Evolutionary conservation across 2,329 filamentous ascomycete species (phyloP).

Genomic region (Daldinia sp.): DNA sequence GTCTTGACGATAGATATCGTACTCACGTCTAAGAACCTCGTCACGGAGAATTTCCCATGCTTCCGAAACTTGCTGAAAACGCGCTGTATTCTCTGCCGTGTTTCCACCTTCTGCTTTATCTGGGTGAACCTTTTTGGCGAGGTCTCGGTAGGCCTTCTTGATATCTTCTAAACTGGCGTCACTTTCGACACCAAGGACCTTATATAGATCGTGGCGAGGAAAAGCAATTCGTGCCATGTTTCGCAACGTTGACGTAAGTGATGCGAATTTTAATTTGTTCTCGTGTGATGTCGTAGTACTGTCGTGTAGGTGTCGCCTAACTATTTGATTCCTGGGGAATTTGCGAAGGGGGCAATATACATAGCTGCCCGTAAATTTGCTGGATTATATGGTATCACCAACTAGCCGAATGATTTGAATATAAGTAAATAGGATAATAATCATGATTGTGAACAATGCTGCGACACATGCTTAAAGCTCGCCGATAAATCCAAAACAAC

Average conservation of each 20-base stretch:
- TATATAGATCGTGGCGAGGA: constrained; percentile 27
- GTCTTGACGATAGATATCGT: constrained; percentile 13
- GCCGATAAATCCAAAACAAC: background rate
- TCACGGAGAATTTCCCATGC: constrained; percentile 29
- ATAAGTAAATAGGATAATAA: background rate
- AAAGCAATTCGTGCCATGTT: constrained; percentile 22
- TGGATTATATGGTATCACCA: background rate
- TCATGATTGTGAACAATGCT: background rate
- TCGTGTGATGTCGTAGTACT: background rate
- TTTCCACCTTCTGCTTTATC: constrained; percentile 31
- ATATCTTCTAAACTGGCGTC: constrained; percentile 23
- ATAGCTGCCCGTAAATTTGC: background rate
- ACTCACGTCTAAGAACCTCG: constrained; percentile 22
- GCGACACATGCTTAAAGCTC: constrained; percentile 1
- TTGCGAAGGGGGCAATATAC: background rate
- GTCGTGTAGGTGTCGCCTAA: background rate
- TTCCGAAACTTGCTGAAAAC: constrained; percentile 18
- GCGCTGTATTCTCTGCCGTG: constrained; percentile 22
- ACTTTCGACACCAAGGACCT: constrained; percentile 19
- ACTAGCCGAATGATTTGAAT: background rate
- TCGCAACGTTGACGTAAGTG: background rate
- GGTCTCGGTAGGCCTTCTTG: constrained; percentile 28
- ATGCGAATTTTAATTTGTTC: background rate
- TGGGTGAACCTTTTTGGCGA: constrained; percentile 24
- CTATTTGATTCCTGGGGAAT: background rate